Evolutionary conservation across 1,284 basidiomycete species (phyloP), one percentile per base, ranked within the genome.

Genomic region (Malassezia caprae): DNA sequence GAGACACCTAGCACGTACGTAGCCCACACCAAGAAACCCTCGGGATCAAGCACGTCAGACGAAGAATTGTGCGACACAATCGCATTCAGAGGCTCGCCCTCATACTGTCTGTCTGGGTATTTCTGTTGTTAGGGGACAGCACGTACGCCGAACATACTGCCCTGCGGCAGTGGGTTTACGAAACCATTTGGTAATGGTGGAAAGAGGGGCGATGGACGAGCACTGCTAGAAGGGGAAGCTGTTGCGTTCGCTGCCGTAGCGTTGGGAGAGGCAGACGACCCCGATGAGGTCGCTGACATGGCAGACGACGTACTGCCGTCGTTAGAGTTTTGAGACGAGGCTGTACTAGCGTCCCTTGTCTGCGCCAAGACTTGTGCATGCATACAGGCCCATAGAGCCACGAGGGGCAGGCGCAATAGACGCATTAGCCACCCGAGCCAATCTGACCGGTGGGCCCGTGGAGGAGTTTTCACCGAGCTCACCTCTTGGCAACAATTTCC

Each of bases 71-170:
- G 56, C 21, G 68, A 69, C 21, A 73, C 61, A 54, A 73, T 72
- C 17, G 62, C 63, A 34, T 73, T 73, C 54, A 73, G 53, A 4
- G 72, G 72, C 53, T 73, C 72, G 19, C 72, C 71, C 5, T 48
- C 46, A 8, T 21, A 27, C 8, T 34, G 46, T 13, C 46, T 28
- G 34, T 48, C 46, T 8, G 32, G 32, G 26, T 48, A 48, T 26
- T 48, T 15, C 44, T 46, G n/a, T 3, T 10, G 44, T 39, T 37
- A 40, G 35, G 4, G 0, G 3, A 4, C 8, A 10, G 1, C 6
- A 48, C 52, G 13, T 35, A 54, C 52, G 6, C 35, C 53, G 6
- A 56, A 30, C 54, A 56, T 56, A 13, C 30, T 40, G 10, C 43
- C 54, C 19, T 49, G 7, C 4, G 45, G 41, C 4, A 56, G 41